Evolutionary conservation across 2,329 filamentous ascomycete genomes (phyloP), one percentile per base, ranked within the genome.

Genomic region (Beauveria bassiana): DNA sequence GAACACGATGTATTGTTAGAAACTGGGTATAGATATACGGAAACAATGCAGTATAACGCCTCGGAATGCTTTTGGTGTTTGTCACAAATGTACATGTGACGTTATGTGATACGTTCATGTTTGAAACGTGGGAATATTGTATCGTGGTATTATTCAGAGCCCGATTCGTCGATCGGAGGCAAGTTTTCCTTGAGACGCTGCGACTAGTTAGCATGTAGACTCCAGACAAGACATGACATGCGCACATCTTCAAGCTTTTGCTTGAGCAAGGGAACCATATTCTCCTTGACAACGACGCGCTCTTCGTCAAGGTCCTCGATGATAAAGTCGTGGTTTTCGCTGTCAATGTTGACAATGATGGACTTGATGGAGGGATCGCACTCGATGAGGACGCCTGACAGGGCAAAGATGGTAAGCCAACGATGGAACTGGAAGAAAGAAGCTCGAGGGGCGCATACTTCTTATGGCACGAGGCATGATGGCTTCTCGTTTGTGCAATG

Each of bases 281-380:
- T 86, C 68, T 88, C 87, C 73, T 91, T 91, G 61, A 93, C 83
- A 3, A 93, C 79, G 1, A 91, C 79, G 62, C 88, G 86, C 71
- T 89, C 83, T 63, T 93, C 89, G 74, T 93, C 89, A 1, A 93
- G 81, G 65, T 92, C 88, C 68, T 92, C 88, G 64, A 92, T 89
- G 70, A 93, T 89, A 72, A 86, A 90, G 65, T 87, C 85, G 73
- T 92, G 86, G 66, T 82, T 81, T 62, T 84, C 79, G 68, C 79
- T 83, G 74, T 93, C 87, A 67, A 93, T 89, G 69, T 86, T 89
- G 67, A 90, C 79, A 69, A 93, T 88, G 78, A 93, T 91, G 65
- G 90, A 89, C 75, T 92, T 93, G 81, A 93, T 92, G 50, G 88
- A 90, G n/a, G 90, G 87, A 71, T 93, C 90, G 75, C 88, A 91